Evolutionary conservation across 2,329 filamentous ascomycete species (phyloP), one percentile per base, ranked within the genome.

Genomic region (Fusarium cicatricum): DNA sequence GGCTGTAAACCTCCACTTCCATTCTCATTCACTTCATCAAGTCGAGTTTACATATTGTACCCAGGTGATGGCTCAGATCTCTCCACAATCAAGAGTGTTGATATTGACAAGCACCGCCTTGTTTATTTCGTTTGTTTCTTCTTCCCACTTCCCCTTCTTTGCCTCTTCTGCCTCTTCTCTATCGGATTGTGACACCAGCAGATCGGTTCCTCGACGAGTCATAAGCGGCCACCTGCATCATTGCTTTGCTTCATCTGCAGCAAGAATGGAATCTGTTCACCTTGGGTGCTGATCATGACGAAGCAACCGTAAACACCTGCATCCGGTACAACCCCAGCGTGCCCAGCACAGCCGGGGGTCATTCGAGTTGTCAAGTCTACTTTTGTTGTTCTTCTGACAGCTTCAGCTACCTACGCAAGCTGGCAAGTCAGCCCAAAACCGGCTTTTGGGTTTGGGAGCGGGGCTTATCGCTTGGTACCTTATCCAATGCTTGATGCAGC

Each of bases 221-320:
- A 63, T 55, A 15, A 19, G 40, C 48, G 42, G 17, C 28, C 28
- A 43, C 40, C 17, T 62, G 43, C 38, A 43, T 40, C 36, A 40
- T 32, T 26, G 19, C 26, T 31, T 44, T 58, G 40, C 47, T 62
- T 62, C 37, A 47, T 34, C 32, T 31, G 26, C 41, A 50, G 39
- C 59, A 45, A 60, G 33, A 62, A 62, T 42, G 58, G 49, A 60
- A 63, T 46, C 29, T 60, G 32, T 62, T 59, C 45, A 43, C 38
- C 37, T 37, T 36, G 34, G 36, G 42, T 42, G 59, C 38, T 60
- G 54, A 62, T 60, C 59, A 62, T 62, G 59, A 62, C 54, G 59
- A 52, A 60, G 36, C 41, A 46, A 21, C 31, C 32, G 32, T 23
- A 46, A 34, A 42, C 49, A 55, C 41, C 37, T 62, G 54, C 37